Evolutionary conservation across 2,329 filamentous ascomycete species (phyloP).

Genomic region (Calycina marina): DNA sequence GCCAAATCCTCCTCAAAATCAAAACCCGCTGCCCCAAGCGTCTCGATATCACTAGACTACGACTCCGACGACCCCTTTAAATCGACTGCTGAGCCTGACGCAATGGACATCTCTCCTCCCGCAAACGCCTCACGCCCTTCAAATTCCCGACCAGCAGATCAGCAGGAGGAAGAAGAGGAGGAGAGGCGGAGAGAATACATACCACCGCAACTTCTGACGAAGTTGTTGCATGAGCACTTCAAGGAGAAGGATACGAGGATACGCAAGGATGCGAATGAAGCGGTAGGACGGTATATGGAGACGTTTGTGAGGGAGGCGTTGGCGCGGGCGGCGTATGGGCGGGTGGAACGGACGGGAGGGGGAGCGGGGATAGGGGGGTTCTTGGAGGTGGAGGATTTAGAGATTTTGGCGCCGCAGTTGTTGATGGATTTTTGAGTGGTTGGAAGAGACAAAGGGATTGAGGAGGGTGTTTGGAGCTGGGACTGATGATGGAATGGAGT

Average conservation of each 20-base stretch:
- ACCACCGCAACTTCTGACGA: conserved; percentile 58
- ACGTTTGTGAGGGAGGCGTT: conserved; percentile 84
- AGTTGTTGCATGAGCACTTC: conserved; percentile 69
- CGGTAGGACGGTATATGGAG: conserved; percentile 76
- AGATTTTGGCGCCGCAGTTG: conserved; percentile 74
- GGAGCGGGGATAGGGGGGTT: conserved; percentile 33
- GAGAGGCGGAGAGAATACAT: conserved; percentile 28
- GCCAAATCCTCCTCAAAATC: conserved; percentile 1
- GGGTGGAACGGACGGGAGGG: conserved; percentile 29
- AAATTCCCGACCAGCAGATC: conserved; percentile 1
- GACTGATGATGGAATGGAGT: no score
- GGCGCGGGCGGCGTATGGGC: conserved; percentile 61
- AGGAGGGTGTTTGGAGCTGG: neutral
- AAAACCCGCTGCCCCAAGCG: conserved; percentile 5
- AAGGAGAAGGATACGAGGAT: conserved; percentile 53
- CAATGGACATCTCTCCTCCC: no score
- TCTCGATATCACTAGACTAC: neutral
- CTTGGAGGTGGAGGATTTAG: conserved; percentile 76
- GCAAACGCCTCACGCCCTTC: neutral
- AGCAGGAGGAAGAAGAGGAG: conserved; percentile 3
- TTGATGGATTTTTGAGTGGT: conserved; percentile 70
- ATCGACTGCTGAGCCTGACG: neutral
- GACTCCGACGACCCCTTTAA: conserved; percentile 2
- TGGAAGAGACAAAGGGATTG: neutral
- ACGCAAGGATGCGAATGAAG: conserved; percentile 59